These are phyloP conservation scores for Boletales sp. DNA, from an alignment of 768 basidiomycete species.

Conservation along the genomic window DNA sequence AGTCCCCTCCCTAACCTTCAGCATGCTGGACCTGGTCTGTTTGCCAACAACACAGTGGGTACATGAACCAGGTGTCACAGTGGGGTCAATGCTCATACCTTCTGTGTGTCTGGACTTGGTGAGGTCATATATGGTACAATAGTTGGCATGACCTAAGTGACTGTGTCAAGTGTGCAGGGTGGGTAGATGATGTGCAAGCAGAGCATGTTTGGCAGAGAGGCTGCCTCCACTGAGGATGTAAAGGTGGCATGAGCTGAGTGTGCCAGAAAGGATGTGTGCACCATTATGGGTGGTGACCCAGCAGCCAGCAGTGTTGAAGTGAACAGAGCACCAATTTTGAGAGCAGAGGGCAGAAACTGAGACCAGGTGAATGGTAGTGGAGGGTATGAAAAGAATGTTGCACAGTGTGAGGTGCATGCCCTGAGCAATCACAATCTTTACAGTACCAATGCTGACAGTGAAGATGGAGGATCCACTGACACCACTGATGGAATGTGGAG, in stretches of 20 bases:
- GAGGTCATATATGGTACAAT: constrained; percentile 15
- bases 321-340: not conserved
- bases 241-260: not conserved
- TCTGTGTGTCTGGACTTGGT: constrained; percentile 1
- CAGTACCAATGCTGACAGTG: constrained; percentile 13
- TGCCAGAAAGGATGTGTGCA: not conserved
- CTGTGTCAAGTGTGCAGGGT: too few relatives aligned
- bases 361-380: constrained; percentile 20
- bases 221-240: not conserved
- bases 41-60: constrained; percentile 37
- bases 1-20: too few relatives aligned
- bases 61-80: constrained; percentile 23
- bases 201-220: constrained; percentile 13
- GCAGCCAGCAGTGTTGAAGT: constrained; percentile 17
- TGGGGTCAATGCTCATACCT: constrained; percentile 4
- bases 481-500: constrained; percentile 7
- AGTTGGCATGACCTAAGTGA: constrained; percentile 16
- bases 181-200: not conserved
- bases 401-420: constrained; percentile 8
- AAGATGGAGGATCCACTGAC: constrained; percentile 15
- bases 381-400: constrained; percentile 21
- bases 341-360: constrained; percentile 20
- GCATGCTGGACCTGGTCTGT: constrained; percentile 34
- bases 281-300: constrained; percentile 1
- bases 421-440: constrained; percentile 2